These are phyloP conservation scores for Scheffersomyces segobiensis DNA, from an alignment of 1,139 yeast genomes.

Conservation along the genomic window DNA sequence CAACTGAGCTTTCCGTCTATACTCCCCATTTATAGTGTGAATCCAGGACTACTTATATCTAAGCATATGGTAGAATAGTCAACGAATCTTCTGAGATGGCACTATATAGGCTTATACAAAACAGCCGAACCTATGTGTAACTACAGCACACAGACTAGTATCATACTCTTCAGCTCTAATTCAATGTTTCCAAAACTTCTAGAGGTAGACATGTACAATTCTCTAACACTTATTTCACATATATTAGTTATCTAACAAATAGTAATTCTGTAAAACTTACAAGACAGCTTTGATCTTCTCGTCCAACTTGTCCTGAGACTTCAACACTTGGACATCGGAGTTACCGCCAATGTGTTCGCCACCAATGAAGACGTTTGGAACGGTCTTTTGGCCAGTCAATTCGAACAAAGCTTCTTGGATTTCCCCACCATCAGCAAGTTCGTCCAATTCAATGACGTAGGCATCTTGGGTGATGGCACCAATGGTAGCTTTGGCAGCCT, in stretches of 20 bases:
- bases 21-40: too few relatives aligned
- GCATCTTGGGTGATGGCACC: conserved; percentile 54
- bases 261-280: conserved; percentile 8
- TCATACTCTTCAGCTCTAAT: too few relatives aligned
- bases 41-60: too few relatives aligned
- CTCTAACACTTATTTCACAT: too few relatives aligned
- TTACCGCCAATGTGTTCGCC: conserved; percentile 96
- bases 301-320: conserved; percentile 25
- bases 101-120: too few relatives aligned
- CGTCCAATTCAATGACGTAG: conserved; percentile 65
- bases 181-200: too few relatives aligned
- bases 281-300: conserved; percentile 26
- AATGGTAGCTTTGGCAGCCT: conserved; percentile 60
- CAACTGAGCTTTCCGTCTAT: too few relatives aligned
- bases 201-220: too few relatives aligned
- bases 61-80: too few relatives aligned
- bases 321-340: conserved; percentile 74
- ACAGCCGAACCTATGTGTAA: neutral
- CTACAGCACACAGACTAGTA: neutral
- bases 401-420: conserved; percentile 78
- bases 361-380: conserved; percentile 86
- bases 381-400: conserved; percentile 87
- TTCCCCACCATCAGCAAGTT: conserved; percentile 39
- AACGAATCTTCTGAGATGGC: too few relatives aligned
- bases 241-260: neutral